A percentile compares a stretch with the other conserved stretches of the same genome.
These are phyloP conservation scores for Zea mays DNA, from an alignment of 176 grass and related monocot species.

Conservation along the genomic window Zm-B73-REFERENCE-NAM-5.0 NC_050103.1:80643501-80644000, in stretches of 20 bases:
- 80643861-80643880: background rate
- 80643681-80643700: background rate
- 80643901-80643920: constrained; percentile 20
- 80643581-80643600: background rate
- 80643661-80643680: background rate
- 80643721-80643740: background rate
- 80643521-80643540: background rate
- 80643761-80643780: background rate
- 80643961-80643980: constrained; percentile 28
- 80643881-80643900: constrained; percentile 30
- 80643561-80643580: background rate
- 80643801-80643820: constrained; percentile 19
- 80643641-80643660: background rate
- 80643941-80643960: background rate
- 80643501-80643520: background rate
- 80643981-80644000: constrained; percentile 20
- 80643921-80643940: constrained; percentile 37
- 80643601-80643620: background rate
- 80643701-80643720: background rate
- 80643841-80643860: constrained; percentile 33
- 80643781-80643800: constrained; percentile 17
- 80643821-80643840: background rate
- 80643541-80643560: background rate
- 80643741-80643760: no score
- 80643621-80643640: background rate